Evolutionary conservation across 169 alveolate species (phyloP), one percentile per base, ranked within the genome.

Genomic region (Plasmodium knowlesi): DNA sequence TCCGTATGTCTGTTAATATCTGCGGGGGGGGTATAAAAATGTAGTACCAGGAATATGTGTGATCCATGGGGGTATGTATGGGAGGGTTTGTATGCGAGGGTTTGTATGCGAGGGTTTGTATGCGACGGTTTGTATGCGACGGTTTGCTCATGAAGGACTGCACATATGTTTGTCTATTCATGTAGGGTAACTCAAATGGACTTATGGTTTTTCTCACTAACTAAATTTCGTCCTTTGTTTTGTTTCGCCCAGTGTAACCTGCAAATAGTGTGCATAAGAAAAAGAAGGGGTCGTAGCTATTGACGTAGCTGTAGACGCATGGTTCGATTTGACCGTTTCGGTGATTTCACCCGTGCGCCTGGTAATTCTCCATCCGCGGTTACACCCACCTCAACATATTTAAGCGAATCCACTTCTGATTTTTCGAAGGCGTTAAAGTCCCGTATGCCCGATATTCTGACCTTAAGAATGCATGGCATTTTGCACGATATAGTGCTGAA

Each of bases 181-280:
- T 3, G 10, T 1, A 9, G 0, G 74, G 14, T 0, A 25, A 16
- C 74, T n/a, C 30, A 70, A 67, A 67, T 50, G 34, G 54, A 37
- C 30, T 34, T n/a, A 30, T 30, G 25, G 39, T 83, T n/a, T 16
- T 46, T 46, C 57, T 46, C n/a, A 16, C 88, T 78, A 28, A 89
- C 94, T 78, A 37, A 89, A 89, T 78, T 89, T 89, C 50, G 89
- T 79, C 53, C 94, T 78, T 89, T 89, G 94, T 37, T 89, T 89
- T 78, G 90, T 89, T 67, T 89, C 94, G 25, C 94, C 94, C 82
- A 89, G 43, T 9, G 94, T 89, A 12, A 89, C 94, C 94, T 89
- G n/a, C 32, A 14, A 85, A 74, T 43, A 22, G 34, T 22, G 71
- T 78, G 16, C 54, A 8, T 39, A 5, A n/a, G 12, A n/a, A 43